A percentile compares a stretch with the other conserved stretches of the same genome.
These are phyloP conservation scores for Avena eriantha DNA, from an alignment of 176 grass and related monocot genomes.

Conservation along the genomic window DNA sequence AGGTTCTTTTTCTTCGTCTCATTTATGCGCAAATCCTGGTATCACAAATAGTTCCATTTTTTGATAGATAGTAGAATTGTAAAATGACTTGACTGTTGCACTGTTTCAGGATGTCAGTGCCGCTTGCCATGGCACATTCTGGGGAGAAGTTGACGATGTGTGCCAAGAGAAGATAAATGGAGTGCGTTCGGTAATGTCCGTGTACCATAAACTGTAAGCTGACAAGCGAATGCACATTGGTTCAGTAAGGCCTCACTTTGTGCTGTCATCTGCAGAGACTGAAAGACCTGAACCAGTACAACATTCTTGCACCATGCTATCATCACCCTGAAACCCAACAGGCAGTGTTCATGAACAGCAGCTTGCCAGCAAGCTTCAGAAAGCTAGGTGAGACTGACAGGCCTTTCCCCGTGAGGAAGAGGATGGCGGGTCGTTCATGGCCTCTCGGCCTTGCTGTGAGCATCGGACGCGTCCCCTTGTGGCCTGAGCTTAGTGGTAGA, in stretches of 20 bases:
- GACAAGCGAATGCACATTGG: too few species aligned
- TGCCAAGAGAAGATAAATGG: conserved; percentile 60
- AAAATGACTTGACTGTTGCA: neutral
- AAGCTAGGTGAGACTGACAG: conserved; percentile 79
- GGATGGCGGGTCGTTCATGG: conserved; percentile 90
- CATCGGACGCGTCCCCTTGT: conserved; percentile 58
- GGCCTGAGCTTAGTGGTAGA: conserved; percentile 68
- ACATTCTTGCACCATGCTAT: conserved; percentile 72
- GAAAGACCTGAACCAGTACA: conserved; percentile 62
- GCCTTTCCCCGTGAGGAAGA: conserved; percentile 75
- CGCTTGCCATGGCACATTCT: conserved; percentile 73
- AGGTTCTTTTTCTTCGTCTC: conserved; percentile 42
- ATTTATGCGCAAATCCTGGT: neutral
- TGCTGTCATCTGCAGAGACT: conserved; percentile 55
- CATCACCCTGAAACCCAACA: conserved; percentile 62
- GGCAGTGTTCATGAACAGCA: conserved; percentile 48
- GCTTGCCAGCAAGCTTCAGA: conserved; percentile 81
- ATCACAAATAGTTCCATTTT: neutral
- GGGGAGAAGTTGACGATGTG: conserved; percentile 39
- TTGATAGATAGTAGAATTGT: too few species aligned
- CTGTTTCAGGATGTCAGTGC: conserved; percentile 62
- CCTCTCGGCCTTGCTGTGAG: conserved; percentile 63
- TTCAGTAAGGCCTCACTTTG: conserved; percentile 8
- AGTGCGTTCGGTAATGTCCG: conserved; percentile 64
- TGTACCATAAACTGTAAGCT: neutral